Evolutionary conservation across 352 stramenopile genomes (phyloP).

Genomic region (Elongisporangium prolatum): DNA sequence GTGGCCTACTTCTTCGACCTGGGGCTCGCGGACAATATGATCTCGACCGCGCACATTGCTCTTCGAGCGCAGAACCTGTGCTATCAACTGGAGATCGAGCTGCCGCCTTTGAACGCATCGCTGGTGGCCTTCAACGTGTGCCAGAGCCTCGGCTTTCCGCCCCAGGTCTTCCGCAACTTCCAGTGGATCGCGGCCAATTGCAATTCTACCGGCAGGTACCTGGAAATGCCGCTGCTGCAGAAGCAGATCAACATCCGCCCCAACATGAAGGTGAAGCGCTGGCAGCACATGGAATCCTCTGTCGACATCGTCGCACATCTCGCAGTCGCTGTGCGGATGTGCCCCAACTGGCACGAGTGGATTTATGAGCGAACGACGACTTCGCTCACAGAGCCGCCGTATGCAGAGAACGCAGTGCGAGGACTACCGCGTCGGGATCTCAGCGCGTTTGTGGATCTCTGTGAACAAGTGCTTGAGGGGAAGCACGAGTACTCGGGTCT

Average conservation of each 20-base stretch:
- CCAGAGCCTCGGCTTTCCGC: conserved; percentile 47
- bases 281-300: conserved; percentile 31
- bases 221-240: conserved; percentile 32
- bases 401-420: conserved; percentile 7
- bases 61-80: conserved; percentile 57
- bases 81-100: conserved; percentile 59
- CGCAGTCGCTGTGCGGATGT: conserved; percentile 62
- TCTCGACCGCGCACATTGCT: conserved; percentile 32
- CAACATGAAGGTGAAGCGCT: conserved; percentile 9
- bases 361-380: conserved; percentile 42
- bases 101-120: conserved; percentile 68
- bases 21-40: conserved; percentile 26
- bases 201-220: conserved; percentile 34
- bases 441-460: conserved; percentile 46
- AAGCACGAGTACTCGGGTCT: conserved; percentile 26
- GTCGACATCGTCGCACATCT: conserved; percentile 60
- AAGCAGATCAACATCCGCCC: neutral
- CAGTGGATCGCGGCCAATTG: conserved; percentile 55
- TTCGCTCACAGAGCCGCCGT: conserved; percentile 17
- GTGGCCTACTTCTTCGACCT: conserved; percentile 62
- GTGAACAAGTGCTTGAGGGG: conserved; percentile 31
- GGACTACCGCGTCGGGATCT: conserved; percentile 38
- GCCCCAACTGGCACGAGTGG: conserved; percentile 78
- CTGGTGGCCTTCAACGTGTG: conserved; percentile 53
- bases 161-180: conserved; percentile 60